A percentile compares a stretch with the other conserved stretches of the same genome.
phyloP scores from a whole-genome alignment of 1,284 basidiomycete species.

The Spongispora temasekensis region DNA sequence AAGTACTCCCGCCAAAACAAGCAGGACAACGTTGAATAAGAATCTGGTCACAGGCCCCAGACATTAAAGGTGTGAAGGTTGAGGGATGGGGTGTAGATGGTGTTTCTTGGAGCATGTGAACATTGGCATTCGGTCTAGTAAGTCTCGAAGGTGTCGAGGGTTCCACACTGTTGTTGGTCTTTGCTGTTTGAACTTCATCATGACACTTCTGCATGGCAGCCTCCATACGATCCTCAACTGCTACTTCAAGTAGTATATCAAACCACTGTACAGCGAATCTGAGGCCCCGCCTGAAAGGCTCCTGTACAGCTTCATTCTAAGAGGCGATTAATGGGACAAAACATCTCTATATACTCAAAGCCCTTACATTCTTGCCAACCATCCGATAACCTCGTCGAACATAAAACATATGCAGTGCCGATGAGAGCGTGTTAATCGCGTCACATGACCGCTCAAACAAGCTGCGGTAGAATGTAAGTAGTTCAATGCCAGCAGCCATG shows the following conservation, averaged over 20 bases:
- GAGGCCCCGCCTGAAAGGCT: background rate
- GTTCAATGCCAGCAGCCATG: background rate
- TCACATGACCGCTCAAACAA: background rate
- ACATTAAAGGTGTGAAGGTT: background rate
- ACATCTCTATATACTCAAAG: background rate
- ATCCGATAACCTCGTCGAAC: background rate
- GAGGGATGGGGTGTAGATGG: background rate
- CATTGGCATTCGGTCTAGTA: background rate
- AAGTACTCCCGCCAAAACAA: background rate
- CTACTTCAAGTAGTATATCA: background rate
- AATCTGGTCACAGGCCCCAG: background rate
- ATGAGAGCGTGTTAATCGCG: no score
- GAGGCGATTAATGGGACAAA: background rate
- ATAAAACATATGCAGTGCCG: background rate
- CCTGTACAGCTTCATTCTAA: background rate
- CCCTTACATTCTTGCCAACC: background rate
- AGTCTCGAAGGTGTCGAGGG: background rate
- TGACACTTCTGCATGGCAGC: background rate
- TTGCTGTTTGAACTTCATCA: background rate
- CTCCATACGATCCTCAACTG: background rate
- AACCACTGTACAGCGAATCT: background rate
- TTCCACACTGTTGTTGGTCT: background rate
- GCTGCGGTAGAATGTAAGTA: background rate
- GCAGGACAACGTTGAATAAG: slow-evolving; percentile 3
- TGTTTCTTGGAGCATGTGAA: background rate